Evolutionary conservation across 345 rosid species (phyloP).

Genomic region (Corymbia maculata): DNA sequence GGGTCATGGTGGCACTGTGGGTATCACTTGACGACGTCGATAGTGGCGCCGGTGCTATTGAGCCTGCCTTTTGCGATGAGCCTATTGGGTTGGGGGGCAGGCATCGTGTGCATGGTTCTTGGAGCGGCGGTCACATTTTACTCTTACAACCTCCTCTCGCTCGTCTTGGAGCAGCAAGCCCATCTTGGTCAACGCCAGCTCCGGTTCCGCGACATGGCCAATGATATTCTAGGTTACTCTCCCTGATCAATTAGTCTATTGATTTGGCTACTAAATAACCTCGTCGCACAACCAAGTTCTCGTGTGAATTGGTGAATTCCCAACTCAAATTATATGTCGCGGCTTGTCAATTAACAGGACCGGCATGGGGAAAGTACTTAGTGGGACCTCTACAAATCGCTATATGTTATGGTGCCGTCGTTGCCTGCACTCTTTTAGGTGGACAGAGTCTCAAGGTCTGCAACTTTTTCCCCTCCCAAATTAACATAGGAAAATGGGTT

Average conservation of each 20-base stretch:
- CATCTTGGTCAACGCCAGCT: constrained; percentile 17
- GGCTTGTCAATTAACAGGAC: constrained; percentile 20
- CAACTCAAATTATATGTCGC: not conserved
- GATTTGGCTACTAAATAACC: not conserved
- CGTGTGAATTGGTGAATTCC: not conserved
- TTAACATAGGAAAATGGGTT: not conserved
- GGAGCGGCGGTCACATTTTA: constrained; percentile 19
- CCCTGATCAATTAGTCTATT: not conserved
- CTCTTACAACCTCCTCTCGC: constrained; percentile 26
- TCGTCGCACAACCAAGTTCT: not conserved
- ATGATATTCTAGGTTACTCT: constrained; percentile 11
- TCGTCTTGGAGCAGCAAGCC: constrained; percentile 31
- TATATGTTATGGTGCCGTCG: constrained; percentile 47
- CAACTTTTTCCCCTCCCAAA: not conserved
- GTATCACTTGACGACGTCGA: constrained; percentile 30
- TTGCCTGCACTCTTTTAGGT: constrained; percentile 27
- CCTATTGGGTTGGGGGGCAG: constrained; percentile 24
- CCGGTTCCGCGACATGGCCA: constrained; percentile 29
- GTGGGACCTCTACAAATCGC: constrained; percentile 49
- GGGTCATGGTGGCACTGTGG: constrained; percentile 37
- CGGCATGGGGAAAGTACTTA: constrained; percentile 37
- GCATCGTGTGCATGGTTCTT: constrained; percentile 2
- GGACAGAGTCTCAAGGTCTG: constrained; percentile 52
- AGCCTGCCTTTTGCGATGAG: constrained; percentile 24
- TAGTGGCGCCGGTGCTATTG: constrained; percentile 20